Evolutionary conservation across 2,329 filamentous ascomycete species (phyloP).

Genomic region (Daldinia sp.): DNA sequence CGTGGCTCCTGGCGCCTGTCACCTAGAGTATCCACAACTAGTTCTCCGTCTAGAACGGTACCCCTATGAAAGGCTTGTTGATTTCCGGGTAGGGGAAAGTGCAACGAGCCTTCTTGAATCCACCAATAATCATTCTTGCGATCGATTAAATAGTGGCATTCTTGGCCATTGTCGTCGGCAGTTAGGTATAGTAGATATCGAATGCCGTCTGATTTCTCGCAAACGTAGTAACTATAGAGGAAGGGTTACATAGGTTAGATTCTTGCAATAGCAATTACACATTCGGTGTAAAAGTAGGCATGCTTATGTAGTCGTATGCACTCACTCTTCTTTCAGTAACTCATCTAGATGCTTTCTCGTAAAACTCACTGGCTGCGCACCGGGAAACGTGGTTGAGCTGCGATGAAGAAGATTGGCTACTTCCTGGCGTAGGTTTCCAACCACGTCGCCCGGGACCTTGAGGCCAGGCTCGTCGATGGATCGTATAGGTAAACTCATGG

Average conservation of each 20-base stretch:
- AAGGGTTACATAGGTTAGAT: constrained; percentile 22
- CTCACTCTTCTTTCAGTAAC: constrained; percentile 78
- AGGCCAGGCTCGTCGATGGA: constrained; percentile 70
- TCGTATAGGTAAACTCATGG: constrained; percentile 49
- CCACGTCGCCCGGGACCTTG: constrained; percentile 68
- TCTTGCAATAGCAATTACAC: not conserved
- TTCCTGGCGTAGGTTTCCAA: constrained; percentile 70
- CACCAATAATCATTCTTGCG: constrained; percentile 98
- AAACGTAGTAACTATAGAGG: constrained; percentile 81
- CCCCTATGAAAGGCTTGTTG: constrained; percentile 74
- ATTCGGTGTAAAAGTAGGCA: not conserved
- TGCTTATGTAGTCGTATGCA: too few relatives aligned
- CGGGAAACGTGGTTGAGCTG: constrained; percentile 76
- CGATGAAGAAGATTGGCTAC: constrained; percentile 80
- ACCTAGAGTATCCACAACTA: constrained; percentile 82
- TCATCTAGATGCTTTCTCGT: constrained; percentile 82
- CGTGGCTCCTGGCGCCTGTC: constrained; percentile 75
- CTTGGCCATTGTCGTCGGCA: constrained; percentile 64
- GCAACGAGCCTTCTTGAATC: constrained; percentile 72
- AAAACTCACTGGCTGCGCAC: constrained; percentile 94
- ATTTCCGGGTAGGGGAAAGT: constrained; percentile 78
- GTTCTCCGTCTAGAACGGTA: constrained; percentile 90
- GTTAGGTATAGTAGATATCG: constrained; percentile 94
- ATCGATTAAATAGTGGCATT: constrained; percentile 92
- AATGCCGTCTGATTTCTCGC: constrained; percentile 97